Evolutionary conservation across 495 filamentous ascomycete species (phyloP), one percentile per base, ranked within the genome.

Genomic region (Hypomontagnella monticulosa): DNA sequence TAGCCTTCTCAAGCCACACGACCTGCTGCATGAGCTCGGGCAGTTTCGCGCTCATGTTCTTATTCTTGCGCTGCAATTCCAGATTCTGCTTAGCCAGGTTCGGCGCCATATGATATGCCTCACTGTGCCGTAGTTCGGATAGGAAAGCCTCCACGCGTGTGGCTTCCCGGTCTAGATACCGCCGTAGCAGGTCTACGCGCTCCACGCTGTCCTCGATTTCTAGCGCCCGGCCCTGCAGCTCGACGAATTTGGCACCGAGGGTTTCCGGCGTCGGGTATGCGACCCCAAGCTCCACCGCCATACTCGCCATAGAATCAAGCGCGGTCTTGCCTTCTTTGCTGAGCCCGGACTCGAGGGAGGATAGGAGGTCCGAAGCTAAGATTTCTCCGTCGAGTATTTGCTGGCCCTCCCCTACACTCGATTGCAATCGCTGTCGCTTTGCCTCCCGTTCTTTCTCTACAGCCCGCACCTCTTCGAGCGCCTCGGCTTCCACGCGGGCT

Each of bases 41-140:
- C 7, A 93, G 75, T 57, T 87, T 84, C 11, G 83, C 72, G n/a
- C 76, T 67, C 16, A 89, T 78, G 34, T 77, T 71, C 63, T 89
- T 89, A 40, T 88, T 83, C 47, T 77, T 80, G 19, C 88, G 83
- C 61, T 84, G 84, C 76, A 84, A 86, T 60, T 90, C 86, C 0
- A 83, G 76, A 30, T 88, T 90, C 66, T 86, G 78, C 50, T 83
- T 81, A 20, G 84, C 80, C 11, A 89, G 78, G 51, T 83, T 75
- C 0, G 79, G 43, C 0, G 83, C 73, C 2, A 80, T 79, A 32
- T 83, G 77, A 69, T 85, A 90, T 14, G 71, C 73, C 7, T 79
- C 72, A 50, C 83, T 78, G 23, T 74, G 44, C 4, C 46, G 59
- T 34, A 79, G 47, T 19, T 75, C 74, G 9, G 66, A 40, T 52